Evolutionary conservation across 768 basidiomycete genomes (phyloP), one percentile per base, ranked within the genome.

Genomic region (Leccinum uliginosum): DNA sequence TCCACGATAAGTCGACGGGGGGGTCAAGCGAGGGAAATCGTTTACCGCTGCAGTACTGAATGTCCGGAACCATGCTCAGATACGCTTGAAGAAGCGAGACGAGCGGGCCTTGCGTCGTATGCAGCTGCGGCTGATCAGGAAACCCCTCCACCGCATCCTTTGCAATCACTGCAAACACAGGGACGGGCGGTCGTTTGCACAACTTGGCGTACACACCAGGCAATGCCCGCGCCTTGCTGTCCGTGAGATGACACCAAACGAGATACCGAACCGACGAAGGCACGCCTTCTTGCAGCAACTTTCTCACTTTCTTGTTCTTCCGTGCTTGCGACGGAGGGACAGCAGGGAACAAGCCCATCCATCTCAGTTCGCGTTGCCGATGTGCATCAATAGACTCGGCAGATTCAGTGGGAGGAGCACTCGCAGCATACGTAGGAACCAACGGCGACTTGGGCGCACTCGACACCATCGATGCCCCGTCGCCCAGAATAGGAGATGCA

Each of bases 41-140:
- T 40, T 34, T 58, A 89, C 90, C 89, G 40, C 71, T 75, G 14
- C 73, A 74, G 64, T 93, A 93, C 50, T 78, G 80, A 19, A 91
- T 77, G 65, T 93, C 91, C 0, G 91, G 91, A 0, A 93, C 91
- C 91, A 93, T 92, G 17, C 80, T 82, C 45, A 93, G 69, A 70
- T 91, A 93, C 11, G 89, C 89, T 59, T 89, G 86, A 3, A 86
- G 59, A 19, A 89, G 63, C 6, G 81, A 79, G 23, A 81, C 71
- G 9, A 91, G 71, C 0, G 86, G 79, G 3, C 82, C 80, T 44
- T 81, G 76, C 24, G 79, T 78, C 34, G 77, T 82, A 34, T 81
- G 80, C 44, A 89, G 65, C 55, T 86, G 82, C 6, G 80, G 75
- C 29, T 87, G 80, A 43, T 83, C 82, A 8, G 75, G 68, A 58